Percentiles rank a stretch among this genome's conserved stretches.
Evolutionary conservation across 805 yeast genomes (phyloP).

Genomic region (Cyberlindnera sargentensis): DNA sequence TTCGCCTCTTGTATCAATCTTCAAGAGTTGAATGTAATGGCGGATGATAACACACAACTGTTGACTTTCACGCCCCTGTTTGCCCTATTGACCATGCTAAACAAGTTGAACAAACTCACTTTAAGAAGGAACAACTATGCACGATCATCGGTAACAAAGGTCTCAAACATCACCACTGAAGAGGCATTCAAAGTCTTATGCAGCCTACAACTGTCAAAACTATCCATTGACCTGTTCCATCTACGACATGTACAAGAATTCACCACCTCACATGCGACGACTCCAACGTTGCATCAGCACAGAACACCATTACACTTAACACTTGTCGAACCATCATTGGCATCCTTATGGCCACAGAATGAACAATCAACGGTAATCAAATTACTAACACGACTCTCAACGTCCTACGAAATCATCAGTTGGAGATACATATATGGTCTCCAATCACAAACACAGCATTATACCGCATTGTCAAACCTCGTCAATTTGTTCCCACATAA

Average conservation of each 20-base stretch:
- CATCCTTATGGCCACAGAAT: background rate
- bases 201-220: background rate
- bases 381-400: background rate
- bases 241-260: background rate
- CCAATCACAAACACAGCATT: background rate
- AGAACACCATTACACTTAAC: background rate
- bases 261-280: background rate
- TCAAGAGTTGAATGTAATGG: slow-evolving; percentile 1
- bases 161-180: background rate
- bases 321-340: slow-evolving; percentile 1
- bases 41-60: slow-evolving; percentile 1
- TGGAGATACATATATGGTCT: background rate
- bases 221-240: slow-evolving; percentile 1
- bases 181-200: background rate
- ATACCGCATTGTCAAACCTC: background rate
- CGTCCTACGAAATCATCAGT: background rate
- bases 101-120: background rate
- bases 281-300: background rate
- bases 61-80: background rate
- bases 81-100: background rate
- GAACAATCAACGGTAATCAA: background rate
- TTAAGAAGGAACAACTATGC: background rate
- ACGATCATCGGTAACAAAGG: background rate
- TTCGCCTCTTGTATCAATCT: background rate
- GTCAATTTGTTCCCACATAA: background rate